A percentile compares a stretch with the other conserved stretches of the same genome.
Conservation (phyloP, 768 basidiomycete genomes). For the Omphalotus guepiniiformis region DNA sequence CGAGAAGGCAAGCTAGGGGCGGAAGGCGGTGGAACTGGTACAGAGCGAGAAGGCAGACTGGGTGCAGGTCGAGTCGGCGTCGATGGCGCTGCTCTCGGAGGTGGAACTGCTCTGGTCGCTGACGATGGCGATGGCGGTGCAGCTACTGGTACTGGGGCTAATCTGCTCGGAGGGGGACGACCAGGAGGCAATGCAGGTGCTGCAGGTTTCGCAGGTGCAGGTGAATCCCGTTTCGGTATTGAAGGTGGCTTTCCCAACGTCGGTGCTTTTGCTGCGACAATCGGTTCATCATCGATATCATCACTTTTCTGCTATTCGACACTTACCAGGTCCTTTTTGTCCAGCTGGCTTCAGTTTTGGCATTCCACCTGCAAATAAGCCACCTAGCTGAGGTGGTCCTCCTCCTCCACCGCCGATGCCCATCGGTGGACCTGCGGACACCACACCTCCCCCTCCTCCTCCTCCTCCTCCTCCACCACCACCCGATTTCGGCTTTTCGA, state of each 20-base stretch:
- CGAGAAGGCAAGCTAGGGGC: constrained; percentile 5
- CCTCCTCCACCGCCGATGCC: constrained; percentile 30
- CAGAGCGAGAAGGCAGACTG: constrained; percentile 34
- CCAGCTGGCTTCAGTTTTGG: constrained; percentile 87
- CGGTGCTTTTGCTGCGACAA: constrained; percentile 51
- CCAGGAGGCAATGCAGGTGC: constrained; percentile 31
- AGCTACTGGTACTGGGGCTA: constrained; percentile 20
- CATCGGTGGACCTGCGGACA: constrained; percentile 17
- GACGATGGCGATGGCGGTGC: constrained; percentile 32
- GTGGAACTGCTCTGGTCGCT: constrained; percentile 26
- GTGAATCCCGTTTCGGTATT: constrained; percentile 47
- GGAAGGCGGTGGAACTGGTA: constrained; percentile 27
- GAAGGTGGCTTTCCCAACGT: constrained; percentile 63
- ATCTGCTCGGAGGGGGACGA: constrained; percentile 24
- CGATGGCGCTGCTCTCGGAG: constrained; percentile 30
- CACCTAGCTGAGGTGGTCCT: constrained; percentile 79
- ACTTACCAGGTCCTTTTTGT: constrained; percentile 50
- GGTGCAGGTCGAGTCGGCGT: constrained; percentile 29
- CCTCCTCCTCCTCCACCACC: constrained; percentile 37
- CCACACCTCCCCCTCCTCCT: constrained; percentile 29
- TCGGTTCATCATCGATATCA: constrained; percentile 9
- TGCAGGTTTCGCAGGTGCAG: constrained; percentile 24
- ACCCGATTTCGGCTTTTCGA: constrained; percentile 45
- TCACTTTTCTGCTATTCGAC: constrained; percentile 3
- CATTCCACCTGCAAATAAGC: constrained; percentile 87